These are phyloP conservation scores for Alternaria viburni DNA, from an alignment of 2,329 filamentous ascomycete species.

Conservation along the genomic window DNA sequence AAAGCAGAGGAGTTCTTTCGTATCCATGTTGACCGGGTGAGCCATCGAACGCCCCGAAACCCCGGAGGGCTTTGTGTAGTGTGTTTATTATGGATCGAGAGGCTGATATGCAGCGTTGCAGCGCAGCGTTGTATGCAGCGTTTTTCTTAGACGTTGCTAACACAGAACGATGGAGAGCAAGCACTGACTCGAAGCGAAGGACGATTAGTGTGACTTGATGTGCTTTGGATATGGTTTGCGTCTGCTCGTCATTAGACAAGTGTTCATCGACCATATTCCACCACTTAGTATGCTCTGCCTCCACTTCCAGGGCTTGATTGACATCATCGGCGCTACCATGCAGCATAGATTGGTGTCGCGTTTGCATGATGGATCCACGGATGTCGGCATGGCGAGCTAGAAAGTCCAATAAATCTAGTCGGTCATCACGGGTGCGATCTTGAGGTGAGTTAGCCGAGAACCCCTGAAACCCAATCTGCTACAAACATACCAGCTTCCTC, in stretches of 20 bases:
- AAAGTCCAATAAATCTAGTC: constrained; percentile 30
- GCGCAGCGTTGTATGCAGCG: constrained; percentile 27
- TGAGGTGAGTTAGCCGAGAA: neutral
- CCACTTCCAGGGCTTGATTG: constrained; percentile 19
- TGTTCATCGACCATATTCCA: constrained; percentile 36
- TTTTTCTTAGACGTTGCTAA: constrained; percentile 29
- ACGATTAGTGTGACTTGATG: constrained; percentile 33
- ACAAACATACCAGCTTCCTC: constrained; percentile 4
- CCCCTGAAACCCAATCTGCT: neutral
- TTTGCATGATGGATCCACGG: constrained; percentile 32
- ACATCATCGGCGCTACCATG: constrained; percentile 10
- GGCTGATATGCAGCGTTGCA: constrained; percentile 32
- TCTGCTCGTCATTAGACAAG: constrained; percentile 21
- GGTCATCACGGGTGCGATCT: constrained; percentile 18
- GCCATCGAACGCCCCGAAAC: constrained; percentile 31
- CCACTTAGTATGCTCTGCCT: constrained; percentile 34
- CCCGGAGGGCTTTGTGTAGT: constrained; percentile 27
- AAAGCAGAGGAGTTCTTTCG: constrained; percentile 27
- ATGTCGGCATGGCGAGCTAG: constrained; percentile 30
- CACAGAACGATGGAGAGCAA: constrained; percentile 30
- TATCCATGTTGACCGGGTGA: constrained; percentile 30
- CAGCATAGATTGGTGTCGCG: constrained; percentile 18
- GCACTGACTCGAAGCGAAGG: constrained; percentile 29
- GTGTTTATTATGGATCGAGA: constrained; percentile 34
- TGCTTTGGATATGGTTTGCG: constrained; percentile 21